Evolutionary conservation across 2,329 filamentous ascomycete genomes (phyloP), one percentile per base, ranked within the genome.

Genomic region (Trichoderma oligosporum): DNA sequence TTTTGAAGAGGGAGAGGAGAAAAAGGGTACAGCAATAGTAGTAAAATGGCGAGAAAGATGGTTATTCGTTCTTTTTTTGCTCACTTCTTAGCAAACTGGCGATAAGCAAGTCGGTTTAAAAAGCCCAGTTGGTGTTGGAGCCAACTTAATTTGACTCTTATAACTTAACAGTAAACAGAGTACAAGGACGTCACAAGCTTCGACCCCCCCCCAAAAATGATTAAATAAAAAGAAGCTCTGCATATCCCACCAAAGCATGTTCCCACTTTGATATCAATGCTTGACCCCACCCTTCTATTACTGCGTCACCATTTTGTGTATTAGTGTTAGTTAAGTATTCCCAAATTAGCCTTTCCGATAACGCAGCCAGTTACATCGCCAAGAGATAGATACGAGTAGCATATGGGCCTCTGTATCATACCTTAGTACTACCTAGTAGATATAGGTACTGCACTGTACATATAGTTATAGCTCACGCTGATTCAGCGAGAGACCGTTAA

Each of bases 271-370:
- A 57, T 36, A 45, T 46, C 16, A 20, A 54, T 25, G 36, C 52
- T 36, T 33, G 45, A 38, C 54, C 57, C 57, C 57, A 54, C 54
- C 49, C 57, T 27, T 35, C 52, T 35, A 38, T 52, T 59, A 38
- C 57, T 59, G 57, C 51, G 57, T 59, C 57, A 59, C 38, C 51
- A 42, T 33, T 20, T n/a, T n/a, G n/a, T n/a, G 41, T 54, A 16
- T 38, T 46, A 55, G 52, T 29, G 29, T 12, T 35, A 20, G 22
- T 7, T 46, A 22, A n/a, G n/a, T n/a, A n/a, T n/a, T n/a, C n/a
- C n/a, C n/a, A n/a, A n/a, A n/a, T n/a, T n/a, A n/a, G n/a, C n/a
- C 16, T 42, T 11, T 38, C 44, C 14, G 25, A 9, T n/a, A n/a
- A 18, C n/a, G 41, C 29, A 55, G 41, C 52, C 52, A 56, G 52